Evolutionary conservation across 805 yeast genomes (phyloP), one percentile per base, ranked within the genome.

Genomic region (Ogataea nakhonphanomensis): DNA sequence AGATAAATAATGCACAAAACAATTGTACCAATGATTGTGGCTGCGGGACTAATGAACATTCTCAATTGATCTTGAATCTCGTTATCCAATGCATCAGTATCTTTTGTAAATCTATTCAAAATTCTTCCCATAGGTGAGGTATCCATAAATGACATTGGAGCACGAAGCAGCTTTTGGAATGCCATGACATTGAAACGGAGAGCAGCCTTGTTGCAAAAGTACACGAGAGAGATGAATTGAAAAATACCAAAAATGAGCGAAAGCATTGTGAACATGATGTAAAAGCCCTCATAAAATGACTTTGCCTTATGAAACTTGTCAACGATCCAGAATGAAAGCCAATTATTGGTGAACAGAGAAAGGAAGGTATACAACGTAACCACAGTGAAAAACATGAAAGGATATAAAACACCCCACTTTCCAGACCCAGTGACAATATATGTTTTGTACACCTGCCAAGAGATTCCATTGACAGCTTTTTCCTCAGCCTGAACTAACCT

Each of bases 81-180:
- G 55, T 84, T 86, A 55, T 87, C 95, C 59, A 87, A 64, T 4
- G 79, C 78, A 57, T 88, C 95, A 0, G 93, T 83, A 58, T 88
- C 96, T 46, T 86, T 86, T 1, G 95, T 86, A 61, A 87, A 88
- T 49, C 95, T 69, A 61, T 86, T 88, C 55, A 89, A 67, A 42
- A 89, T 78, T 51, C 95, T 71, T 3, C 96, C 96, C 72, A 85
- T 73, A 23, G 96, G 96, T 0, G 95, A 83, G 2, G 88, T 79
- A 53, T 88, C 96, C 62, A 87, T 73, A 58, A 77, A 88, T 0
- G 79, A 62, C 93, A 87, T 87, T 37, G 95, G 95, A 0, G 93
- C 79, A 46, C 78, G 81, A 49, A 88, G 66, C 8, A 88, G 70
- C 23, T 69, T 73, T 27, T 69, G 59, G 39, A 81, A 69, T 0